phyloP scores from a whole-genome alignment of 495 filamentous ascomycete species.

The Usnea hakonensis region DNA sequence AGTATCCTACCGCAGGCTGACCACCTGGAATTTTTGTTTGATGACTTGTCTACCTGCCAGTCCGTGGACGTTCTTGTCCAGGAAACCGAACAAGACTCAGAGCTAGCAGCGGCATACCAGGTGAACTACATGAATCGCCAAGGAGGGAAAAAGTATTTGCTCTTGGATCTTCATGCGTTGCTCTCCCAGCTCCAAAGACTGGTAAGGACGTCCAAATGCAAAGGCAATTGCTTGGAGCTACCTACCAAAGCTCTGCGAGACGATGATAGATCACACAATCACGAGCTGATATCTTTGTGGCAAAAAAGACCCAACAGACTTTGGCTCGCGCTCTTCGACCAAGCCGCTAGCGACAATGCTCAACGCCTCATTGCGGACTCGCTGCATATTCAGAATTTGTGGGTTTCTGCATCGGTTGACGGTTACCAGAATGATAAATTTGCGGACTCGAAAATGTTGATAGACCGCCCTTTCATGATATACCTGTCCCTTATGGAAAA shows the following conservation, averaged over 20 bases:
- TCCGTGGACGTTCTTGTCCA: constrained; percentile 1
- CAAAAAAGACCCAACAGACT: not conserved
- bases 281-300: not conserved
- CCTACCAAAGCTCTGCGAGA: not conserved
- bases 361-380: not conserved
- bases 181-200: not conserved
- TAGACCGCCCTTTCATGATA: not conserved
- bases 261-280: not conserved
- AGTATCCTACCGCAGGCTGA: not conserved
- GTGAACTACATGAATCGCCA: not conserved
- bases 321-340: not conserved
- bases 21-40: not conserved
- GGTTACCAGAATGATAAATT: too few species aligned
- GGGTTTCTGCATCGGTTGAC: not conserved
- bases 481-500: not conserved
- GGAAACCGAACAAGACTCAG: constrained; percentile 2
- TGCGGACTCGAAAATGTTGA: not conserved
- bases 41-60: not conserved
- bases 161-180: not conserved
- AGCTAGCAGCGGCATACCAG: constrained; percentile 4
- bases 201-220: not conserved
- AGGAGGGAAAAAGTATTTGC: not conserved
- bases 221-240: not conserved
- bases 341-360: not conserved
- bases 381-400: not conserved